Percentiles rank a stretch among this genome's conserved stretches.
Evolutionary conservation across 306 rosid genomes (phyloP).

Genomic region (Trifolium repens): DNA sequence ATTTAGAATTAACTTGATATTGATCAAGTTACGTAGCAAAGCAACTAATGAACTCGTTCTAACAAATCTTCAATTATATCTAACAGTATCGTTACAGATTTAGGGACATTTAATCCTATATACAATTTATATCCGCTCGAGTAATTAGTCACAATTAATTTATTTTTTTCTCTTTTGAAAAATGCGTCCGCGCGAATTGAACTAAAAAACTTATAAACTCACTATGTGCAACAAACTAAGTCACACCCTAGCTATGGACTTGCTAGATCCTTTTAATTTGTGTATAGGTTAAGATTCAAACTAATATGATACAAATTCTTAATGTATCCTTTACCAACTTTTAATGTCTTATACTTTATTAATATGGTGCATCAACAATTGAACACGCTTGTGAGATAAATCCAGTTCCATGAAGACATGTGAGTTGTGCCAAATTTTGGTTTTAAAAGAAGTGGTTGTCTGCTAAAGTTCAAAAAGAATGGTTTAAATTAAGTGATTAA

Average conservation of each 20-base stretch:
- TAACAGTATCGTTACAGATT: neutral
- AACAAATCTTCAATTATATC: too few species aligned
- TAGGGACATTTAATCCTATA: neutral
- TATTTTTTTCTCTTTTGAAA: too few species aligned
- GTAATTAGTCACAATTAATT: neutral
- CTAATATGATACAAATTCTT: neutral
- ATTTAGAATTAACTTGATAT: too few species aligned
- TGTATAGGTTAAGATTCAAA: too few species aligned
- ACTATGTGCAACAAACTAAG: too few species aligned
- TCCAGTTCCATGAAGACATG: constrained; percentile 62
- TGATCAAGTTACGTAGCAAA: too few species aligned
- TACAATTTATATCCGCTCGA: neutral
- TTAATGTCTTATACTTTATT: constrained; percentile 34
- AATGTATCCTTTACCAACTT: constrained; percentile 7
- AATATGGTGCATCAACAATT: constrained; percentile 35
- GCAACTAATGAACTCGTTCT: too few species aligned
- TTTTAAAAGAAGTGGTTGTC: constrained; percentile 56
- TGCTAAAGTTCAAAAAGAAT: constrained; percentile 52
- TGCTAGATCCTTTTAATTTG: too few species aligned
- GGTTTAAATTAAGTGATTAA: constrained; percentile 37
- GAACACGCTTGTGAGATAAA: constrained; percentile 41
- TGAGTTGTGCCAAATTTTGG: constrained; percentile 57
- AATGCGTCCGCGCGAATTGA: neutral
- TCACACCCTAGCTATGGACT: too few species aligned
- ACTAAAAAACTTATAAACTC: too few species aligned